phyloP scores from a whole-genome alignment of 2,329 filamentous ascomycete genomes.

The Emericellopsis cladophorae region DNA sequence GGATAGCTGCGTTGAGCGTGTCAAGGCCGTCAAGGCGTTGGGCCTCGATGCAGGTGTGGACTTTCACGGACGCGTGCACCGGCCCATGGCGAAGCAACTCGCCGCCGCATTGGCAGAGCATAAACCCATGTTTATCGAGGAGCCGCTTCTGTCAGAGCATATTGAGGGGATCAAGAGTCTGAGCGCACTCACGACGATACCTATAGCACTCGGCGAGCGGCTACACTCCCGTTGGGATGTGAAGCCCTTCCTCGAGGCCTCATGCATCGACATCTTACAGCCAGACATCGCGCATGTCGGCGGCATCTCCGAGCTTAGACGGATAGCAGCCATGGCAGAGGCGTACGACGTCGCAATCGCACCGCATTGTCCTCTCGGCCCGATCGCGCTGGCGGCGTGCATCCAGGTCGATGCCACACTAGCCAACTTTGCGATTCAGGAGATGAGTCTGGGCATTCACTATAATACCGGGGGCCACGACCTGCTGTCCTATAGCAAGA shows the following conservation, averaged over 20 bases:
- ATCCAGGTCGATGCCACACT: conserved; percentile 47
- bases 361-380: conserved; percentile 57
- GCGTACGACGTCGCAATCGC: conserved; percentile 56
- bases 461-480: conserved; percentile 58
- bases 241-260: conserved; percentile 56
- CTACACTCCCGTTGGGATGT: conserved; percentile 64
- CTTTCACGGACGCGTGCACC: conserved; percentile 67
- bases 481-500: conserved; percentile 51
- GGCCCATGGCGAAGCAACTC: conserved; percentile 71
- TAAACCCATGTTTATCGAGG: conserved; percentile 57
- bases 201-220: conserved; percentile 61
- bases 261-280: conserved; percentile 58
- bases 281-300: conserved; percentile 62
- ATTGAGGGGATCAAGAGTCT: conserved; percentile 46
- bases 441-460: conserved; percentile 71
- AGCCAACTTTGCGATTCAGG: conserved; percentile 56
- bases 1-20: conserved; percentile 49
- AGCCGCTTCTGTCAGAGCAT: conserved; percentile 60
- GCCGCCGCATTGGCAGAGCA: conserved; percentile 54
- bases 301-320: conserved; percentile 57
- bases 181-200: conserved; percentile 36
- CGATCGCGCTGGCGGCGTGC: conserved; percentile 55
- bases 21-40: conserved; percentile 55
- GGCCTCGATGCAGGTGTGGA: conserved; percentile 65
- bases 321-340: conserved; percentile 59